Base-by-base conservation (phyloP, 192 early-diverging fungal genomes). In the Backusella parvicylindrica region DNA sequence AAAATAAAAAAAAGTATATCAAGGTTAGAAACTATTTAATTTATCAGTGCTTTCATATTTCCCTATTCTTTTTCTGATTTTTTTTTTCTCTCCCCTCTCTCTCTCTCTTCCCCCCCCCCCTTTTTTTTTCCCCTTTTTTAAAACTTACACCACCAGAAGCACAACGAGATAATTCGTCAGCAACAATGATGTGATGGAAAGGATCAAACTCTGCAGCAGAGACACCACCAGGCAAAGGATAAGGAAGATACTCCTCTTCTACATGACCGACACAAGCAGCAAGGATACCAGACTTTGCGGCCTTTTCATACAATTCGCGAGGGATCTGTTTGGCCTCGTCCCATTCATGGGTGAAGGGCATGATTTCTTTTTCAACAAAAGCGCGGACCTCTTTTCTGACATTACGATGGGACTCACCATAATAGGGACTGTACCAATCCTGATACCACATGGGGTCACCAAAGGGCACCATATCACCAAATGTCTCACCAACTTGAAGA, bases 321-420 rank as follows among this genome's bases (percentile, higher is more conserved):
- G 94, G 94, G 21, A 94, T 87, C 50, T 89, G 68, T 77, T 93
- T 95, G 26, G 88, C 88, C 77, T 94, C 94, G 74, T 95, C 94
- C 94, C 91, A 94, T 73, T 91, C 93, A 80, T 85, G 87, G 68
- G 84, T 82, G 77, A 82, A 88, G 5, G 92, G 91, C 84, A 91
- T 93, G 43, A 94, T 87, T 56, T 95, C 92, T 56, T 85, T 88
- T 47, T 94, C 93, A 21, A 93, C 92, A 84, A 92, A 95, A 16
- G 77, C 69, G 68, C 94, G 87, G 32, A 93, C 79, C 26, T 64
- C 73, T 30, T 84, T 81, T 50, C 93, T 84, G 9, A 93, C 31
- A 9, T 82, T 73, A 32, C 91, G 82, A 81, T 95, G 94, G 6
- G 81, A 76, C 4, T 93, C 90, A 38, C 88, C 92, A 86, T 95